Percentiles rank a stretch among this genome's conserved stretches.
Evolutionary conservation across 129 eudicot genomes (phyloP).

Genomic region (Artemisia annua): DNA sequence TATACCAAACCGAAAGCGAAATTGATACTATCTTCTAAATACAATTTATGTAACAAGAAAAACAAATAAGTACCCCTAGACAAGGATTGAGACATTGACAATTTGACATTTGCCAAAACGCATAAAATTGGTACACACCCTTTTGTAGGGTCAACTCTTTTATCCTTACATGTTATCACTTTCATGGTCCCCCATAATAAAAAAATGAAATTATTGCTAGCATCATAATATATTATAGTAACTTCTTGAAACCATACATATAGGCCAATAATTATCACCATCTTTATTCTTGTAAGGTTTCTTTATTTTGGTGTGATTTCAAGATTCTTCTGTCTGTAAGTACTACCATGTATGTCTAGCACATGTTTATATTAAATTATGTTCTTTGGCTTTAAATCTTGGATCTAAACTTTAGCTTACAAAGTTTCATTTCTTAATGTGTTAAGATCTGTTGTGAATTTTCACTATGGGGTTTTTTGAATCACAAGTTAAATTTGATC

Average conservation of each 20-base stretch:
- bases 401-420: slow-evolving; percentile 17
- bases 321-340: slow-evolving; percentile 24
- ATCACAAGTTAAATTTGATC: slow-evolving; percentile 33
- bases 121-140: no score
- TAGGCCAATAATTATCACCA: neutral
- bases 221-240: neutral
- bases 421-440: neutral
- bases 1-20: no score
- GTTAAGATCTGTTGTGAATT: neutral
- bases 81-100: no score
- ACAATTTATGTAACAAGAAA: no score
- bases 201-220: neutral
- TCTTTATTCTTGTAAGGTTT: neutral
- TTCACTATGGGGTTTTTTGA: slow-evolving; percentile 17
- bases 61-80: no score
- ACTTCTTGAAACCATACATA: slow-evolving; percentile 1
- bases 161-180: neutral
- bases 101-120: no score
- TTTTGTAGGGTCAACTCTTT: no score
- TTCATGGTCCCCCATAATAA: neutral
- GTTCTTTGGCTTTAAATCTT: slow-evolving; percentile 22
- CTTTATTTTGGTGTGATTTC: neutral
- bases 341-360: slow-evolving; percentile 23
- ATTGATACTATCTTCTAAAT: no score
- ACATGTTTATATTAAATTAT: slow-evolving; percentile 12